Evolutionary conservation across 345 rosid species (phyloP), one percentile per base, ranked within the genome.

Genomic region (Alliaria petiolata): DNA sequence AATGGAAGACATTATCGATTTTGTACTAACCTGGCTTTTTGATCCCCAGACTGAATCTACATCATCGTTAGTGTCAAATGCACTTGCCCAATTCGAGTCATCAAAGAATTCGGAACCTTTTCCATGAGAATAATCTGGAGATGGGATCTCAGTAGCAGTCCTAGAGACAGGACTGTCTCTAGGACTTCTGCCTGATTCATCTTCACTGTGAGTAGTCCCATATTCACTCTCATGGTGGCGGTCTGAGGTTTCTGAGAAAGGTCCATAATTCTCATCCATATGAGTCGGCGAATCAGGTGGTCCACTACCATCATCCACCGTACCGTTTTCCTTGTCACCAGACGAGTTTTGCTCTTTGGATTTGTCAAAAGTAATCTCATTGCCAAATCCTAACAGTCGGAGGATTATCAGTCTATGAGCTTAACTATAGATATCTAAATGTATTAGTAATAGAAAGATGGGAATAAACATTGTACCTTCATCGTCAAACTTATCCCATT

Each of bases 401-500:
- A 51, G 67, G 43, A 49, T 22, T 36, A 61, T 66, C 52, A 62
- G 56, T n/a, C 35, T 22, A 42, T 35, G 70, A 62, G 10, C 65
- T 61, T 64, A 55, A n/a, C 40, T 12, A 59, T 16, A 65, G 28
- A 60, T 8, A 19, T 34, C 51, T 39, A 39, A 31, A 47, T 57
- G 67, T 70, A 39, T 14, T 6, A 31, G 76, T 39, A 62, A 45
- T 28, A 22, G 19, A 15, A 67, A 64, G 68, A 56, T 42, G 38
- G 33, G 61, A 49, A n/a, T n/a, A n/a, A 38, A 17, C 46, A 71
- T 55, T 65, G 74, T 78, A 88, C 99, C 98, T 85, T 87, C 95
- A 84, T 95, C 99, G 83, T 88, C 96, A 82, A 95, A 91, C 78
- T 95, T 91, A 76, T 95, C 99, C 96, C 99, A 95, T 13, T 91